Conservation (phyloP, 164 flowering plant species). For the Nelumbo lutea region DNA sequence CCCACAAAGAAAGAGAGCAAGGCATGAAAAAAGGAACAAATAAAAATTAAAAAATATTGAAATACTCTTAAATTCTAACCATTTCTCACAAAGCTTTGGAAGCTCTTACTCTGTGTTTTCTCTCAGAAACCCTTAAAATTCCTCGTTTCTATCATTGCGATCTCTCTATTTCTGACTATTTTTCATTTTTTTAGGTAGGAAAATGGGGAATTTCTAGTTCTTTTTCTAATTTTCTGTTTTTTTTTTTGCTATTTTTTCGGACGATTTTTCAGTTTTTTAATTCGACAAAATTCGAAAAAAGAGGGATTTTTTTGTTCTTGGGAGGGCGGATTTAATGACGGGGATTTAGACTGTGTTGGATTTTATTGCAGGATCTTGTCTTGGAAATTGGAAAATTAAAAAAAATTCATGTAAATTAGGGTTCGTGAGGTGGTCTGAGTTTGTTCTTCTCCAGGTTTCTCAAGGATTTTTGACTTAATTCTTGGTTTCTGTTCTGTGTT, state of each 20-base stretch:
- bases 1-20: constrained; percentile 8
- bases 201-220: constrained; percentile 4
- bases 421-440: neutral
- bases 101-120: constrained; percentile 6
- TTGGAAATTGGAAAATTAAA: neutral
- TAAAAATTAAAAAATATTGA: constrained; percentile 12
- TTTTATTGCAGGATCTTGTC: constrained; percentile 4
- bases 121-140: constrained; percentile 11
- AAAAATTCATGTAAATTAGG: neutral
- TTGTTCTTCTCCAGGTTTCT: constrained; percentile 4
- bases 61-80: constrained; percentile 9
- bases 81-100: constrained; percentile 1
- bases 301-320: constrained; percentile 6
- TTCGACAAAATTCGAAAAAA: constrained; percentile 17
- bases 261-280: constrained; percentile 6
- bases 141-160: neutral
- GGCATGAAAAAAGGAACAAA: constrained; percentile 7
- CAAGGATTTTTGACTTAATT: neutral
- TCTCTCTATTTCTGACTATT: constrained; percentile 9
- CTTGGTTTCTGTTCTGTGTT: neutral
- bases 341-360: neutral
- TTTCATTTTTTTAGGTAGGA: constrained; percentile 19
- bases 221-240: constrained; percentile 3
- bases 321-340: constrained; percentile 3
- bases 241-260: constrained; percentile 5